Base-by-base conservation (phyloP, 306 rosid genomes). In the Boehmeria nivea region DNA sequence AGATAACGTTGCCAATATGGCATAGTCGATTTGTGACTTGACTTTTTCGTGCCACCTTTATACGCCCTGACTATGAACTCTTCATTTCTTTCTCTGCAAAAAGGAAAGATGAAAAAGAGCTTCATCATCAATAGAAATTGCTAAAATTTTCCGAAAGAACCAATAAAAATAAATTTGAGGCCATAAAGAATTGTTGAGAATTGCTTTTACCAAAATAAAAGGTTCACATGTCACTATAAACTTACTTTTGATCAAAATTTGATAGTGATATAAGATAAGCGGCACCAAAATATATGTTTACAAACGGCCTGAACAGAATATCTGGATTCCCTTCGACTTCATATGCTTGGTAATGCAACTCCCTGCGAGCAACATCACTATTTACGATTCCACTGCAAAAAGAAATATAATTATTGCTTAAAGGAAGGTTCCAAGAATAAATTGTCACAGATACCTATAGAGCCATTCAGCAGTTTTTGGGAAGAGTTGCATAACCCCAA, bases 1-100 rank as follows among this genome's bases (percentile, higher is more conserved):
- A 84, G 76, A 68, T 90, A 90, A 14, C 72, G 69, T 66, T 78
- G 76, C 98, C 98, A 90, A 72, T 67, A 80, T 43, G 52, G 77
- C 69, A 87, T 58, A 36, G 98, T 87, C 64, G 94, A 76, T 80
- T 84, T 90, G 61, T 76, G 91, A 63, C 72, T 84, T 52, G 87
- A 88, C 83, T 82, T 87, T 59, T 82, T 82, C 12, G 83, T 68
- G 43, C 98, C 94, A n/a, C 88, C 87, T 74, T 65, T 90, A 61
- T 87, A 90, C 43, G 94, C 88, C 68, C 95, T 84, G 27, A 84
- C 69, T 18, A 87, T 74, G 69, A 76, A 90, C 71, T 90, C 98
- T 71, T 90, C 98, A 70, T 54, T 78, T 84, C 88, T 90, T 76
- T 72, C 72, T 66, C 98, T 90, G 81, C 57, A 81, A 57, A 72